Evolutionary conservation across 768 basidiomycete genomes (phyloP).

Genomic region (Collybiopsis confluens): DNA sequence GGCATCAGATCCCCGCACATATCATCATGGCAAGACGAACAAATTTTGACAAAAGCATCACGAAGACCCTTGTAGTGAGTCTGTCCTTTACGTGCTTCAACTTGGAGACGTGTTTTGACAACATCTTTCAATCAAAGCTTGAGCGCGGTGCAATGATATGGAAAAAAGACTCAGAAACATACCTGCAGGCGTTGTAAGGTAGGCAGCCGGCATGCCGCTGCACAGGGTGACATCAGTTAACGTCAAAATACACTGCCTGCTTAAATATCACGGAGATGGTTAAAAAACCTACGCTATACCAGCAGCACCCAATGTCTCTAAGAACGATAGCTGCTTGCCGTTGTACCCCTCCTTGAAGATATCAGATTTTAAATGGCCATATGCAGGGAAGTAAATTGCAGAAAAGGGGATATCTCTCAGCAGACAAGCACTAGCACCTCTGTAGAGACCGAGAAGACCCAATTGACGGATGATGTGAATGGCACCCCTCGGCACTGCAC

Average conservation of each 20-base stretch:
- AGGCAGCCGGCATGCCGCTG: conserved; percentile 97
- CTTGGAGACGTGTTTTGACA: conserved; percentile 94
- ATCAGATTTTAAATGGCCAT: conserved; percentile 89
- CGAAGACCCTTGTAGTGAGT: conserved; percentile 85
- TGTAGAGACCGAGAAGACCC: conserved; percentile 90
- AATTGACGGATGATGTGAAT: conserved; percentile 90
- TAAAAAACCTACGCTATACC: conserved; percentile 65
- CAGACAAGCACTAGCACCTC: conserved; percentile 88
- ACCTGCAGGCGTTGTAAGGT: conserved; percentile 90
- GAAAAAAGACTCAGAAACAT: conserved; percentile 18
- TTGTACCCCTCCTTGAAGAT: conserved; percentile 94
- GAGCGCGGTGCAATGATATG: conserved; percentile 14
- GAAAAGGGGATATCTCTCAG: conserved; percentile 97
- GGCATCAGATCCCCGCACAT: background rate
- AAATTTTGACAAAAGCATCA: conserved; percentile 90
- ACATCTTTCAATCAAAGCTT: conserved; percentile 57
- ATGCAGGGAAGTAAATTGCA: conserved; percentile 86
- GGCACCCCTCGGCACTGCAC: conserved; percentile 78
- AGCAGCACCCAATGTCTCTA: conserved; percentile 83
- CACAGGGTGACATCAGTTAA: conserved; percentile 25
- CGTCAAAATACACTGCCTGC: conserved; percentile 8
- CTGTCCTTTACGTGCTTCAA: conserved; percentile 88
- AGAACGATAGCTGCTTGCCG: conserved; percentile 86
- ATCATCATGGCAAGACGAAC: conserved; percentile 44
- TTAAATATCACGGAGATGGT: conserved; percentile 9